Evolutionary conservation across 2,329 filamentous ascomycete genomes (phyloP), one percentile per base, ranked within the genome.

Genomic region (Cordyceps militaris): DNA sequence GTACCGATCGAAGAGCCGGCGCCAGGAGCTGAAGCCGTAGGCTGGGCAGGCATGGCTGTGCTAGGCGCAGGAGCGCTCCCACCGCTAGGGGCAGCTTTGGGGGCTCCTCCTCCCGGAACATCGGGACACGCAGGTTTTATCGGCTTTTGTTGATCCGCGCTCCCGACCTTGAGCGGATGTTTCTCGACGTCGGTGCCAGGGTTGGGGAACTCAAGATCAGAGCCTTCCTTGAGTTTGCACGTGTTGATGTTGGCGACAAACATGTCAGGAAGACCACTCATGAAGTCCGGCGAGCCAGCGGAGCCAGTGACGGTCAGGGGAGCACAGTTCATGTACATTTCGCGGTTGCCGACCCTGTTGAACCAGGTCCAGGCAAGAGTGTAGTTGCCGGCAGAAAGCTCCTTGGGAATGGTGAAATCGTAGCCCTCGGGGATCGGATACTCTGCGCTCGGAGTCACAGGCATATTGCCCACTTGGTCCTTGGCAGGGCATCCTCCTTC

Each of bases 291-390:
- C 44, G 72, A 70, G 54, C 81, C 81, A 0, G 72, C 73, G 0
- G 61, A 63, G 9, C 82, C 82, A 0, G 82, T 82, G 24, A 97
- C 78, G 0, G 78, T 80, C 49, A 96, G 71, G 0, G 89, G 84
- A 0, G 88, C 90, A 65, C 93, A 99, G 80, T 96, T 95, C 91
- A 96, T 96, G 79, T 97, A 97, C 80, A 96, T 91, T 70, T 97
- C 94, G 1, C 92, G 86, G 76, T 96, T 96, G 3, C 94, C 94
- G 10, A 96, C 67, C 60, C 87, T 88, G 77, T 97, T 97, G 73
- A 96, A 84, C 94, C 94, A 97, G 0, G 91, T 91, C 91, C 92
- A 97, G 0, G 90, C 90, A 5, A 97, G 78, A 0, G 86, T 89
- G 26, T 88, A 92, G 42, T 91, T 81, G 4, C 93, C 94, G 1